These are phyloP conservation scores for Sugiyamaella boreocaroliniensis DNA, from an alignment of 805 yeast species.

Conservation along the genomic window DNA sequence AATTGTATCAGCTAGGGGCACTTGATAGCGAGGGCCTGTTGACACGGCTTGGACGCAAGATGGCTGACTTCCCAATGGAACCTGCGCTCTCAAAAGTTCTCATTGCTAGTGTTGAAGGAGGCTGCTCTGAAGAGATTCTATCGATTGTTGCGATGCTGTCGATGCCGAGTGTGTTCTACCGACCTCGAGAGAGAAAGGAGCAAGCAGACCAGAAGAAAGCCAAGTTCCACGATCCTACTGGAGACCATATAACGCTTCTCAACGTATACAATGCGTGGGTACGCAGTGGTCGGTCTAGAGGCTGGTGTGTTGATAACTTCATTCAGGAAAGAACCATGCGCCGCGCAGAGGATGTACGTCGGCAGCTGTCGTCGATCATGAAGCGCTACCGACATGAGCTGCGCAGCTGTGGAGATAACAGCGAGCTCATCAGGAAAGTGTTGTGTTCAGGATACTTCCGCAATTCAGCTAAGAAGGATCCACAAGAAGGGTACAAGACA, in stretches of 20 bases:
- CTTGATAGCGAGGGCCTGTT: slow-evolving; percentile 70
- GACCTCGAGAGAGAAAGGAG: slow-evolving; percentile 57
- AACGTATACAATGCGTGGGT: slow-evolving; percentile 76
- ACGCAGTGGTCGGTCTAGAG: slow-evolving; percentile 54
- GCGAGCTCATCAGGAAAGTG: slow-evolving; percentile 42
- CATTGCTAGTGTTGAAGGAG: slow-evolving; percentile 50
- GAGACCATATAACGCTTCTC: slow-evolving; percentile 75
- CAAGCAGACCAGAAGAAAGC: slow-evolving; percentile 60
- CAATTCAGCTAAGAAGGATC: slow-evolving; percentile 57
- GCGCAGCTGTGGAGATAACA: slow-evolving; percentile 29
- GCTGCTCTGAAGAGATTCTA: slow-evolving; percentile 62
- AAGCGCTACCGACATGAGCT: slow-evolving; percentile 26
- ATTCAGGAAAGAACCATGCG: slow-evolving; percentile 67
- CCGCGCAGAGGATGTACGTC: slow-evolving; percentile 62
- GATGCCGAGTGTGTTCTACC: slow-evolving; percentile 62
- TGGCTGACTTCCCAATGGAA: slow-evolving; percentile 90
- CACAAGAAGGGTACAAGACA: slow-evolving; percentile 46
- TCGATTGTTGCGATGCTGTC: slow-evolving; percentile 79
- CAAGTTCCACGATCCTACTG: slow-evolving; percentile 46
- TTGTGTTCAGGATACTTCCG: slow-evolving; percentile 65
- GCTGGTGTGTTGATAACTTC: slow-evolving; percentile 84
- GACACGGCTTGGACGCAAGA: slow-evolving; percentile 69
- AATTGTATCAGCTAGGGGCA: slow-evolving; percentile 83
- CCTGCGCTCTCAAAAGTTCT: slow-evolving; percentile 81
- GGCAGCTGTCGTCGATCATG: slow-evolving; percentile 55